Base-by-base conservation (phyloP, 192 early-diverging fungal genomes). In the Piromyces finnis region DNA sequence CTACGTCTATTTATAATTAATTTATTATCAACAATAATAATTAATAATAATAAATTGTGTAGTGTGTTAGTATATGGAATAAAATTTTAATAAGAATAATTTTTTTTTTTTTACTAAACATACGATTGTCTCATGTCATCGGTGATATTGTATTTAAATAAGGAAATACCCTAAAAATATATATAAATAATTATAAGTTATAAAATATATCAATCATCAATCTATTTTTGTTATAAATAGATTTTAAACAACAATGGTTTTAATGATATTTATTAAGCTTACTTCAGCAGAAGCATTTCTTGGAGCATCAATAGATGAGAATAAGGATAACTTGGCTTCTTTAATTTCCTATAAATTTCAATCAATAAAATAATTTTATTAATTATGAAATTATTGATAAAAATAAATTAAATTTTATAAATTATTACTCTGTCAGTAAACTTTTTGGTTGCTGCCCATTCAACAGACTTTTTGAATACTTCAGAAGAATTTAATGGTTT, bases 251-350 rank as follows among this genome's bases (percentile, higher is more conserved):
- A n/a, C n/a, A n/a, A n/a, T n/a, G n/a, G n/a, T n/a, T n/a, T n/a
- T n/a, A n/a, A n/a, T n/a, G n/a, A n/a, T n/a, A n/a, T n/a, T n/a
- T n/a, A n/a, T n/a, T 0, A n/a, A 83, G 3, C 28, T 84, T 29
- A 80, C 84, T 79, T 98, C 96, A 59, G 92, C 89, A 30, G 91
- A 87, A 1, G 93, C 95, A 80, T 92, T 93, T 27, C 94, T 81
- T 13, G 97, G 97, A 2, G 90, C 81, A 86, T 98, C 96, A 37
- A 97, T 82, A n/a, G 87, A 82, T 77, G 94, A 92, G 87, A 98
- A 95, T 29, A 95, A 87, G 5, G 94, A 93, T 29, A 98, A 82
- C 84, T 98, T 98, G 28, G 96, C 95, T 85, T 98, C 96, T 32
- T 88, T 90, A 86, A 97, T 83, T 83, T 97, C 94, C 82, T 91